phyloP scores from a whole-genome alignment of 495 filamentous ascomycete genomes.

The Sabuloglossum arenarium region DNA sequence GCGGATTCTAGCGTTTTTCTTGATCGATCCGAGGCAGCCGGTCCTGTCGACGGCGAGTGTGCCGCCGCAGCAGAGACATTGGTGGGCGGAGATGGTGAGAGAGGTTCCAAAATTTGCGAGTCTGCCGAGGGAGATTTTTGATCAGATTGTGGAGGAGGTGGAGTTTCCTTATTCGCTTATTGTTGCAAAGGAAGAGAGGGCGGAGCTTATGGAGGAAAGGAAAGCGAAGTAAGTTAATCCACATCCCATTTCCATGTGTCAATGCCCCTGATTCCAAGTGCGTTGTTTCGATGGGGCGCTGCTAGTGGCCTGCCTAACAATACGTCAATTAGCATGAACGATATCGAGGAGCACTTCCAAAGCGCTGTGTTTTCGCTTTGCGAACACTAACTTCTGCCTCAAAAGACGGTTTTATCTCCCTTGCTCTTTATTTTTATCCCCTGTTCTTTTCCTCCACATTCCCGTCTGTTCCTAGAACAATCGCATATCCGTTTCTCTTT shows the following conservation, averaged over 20 bases:
- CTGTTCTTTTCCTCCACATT: too few relatives aligned
- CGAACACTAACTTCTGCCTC: too few relatives aligned
- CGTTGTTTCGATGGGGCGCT: too few relatives aligned
- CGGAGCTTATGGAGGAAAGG: slow-evolving; percentile 28
- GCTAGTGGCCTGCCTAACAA: too few relatives aligned
- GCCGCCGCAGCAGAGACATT: slow-evolving; percentile 27
- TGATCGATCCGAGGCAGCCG: slow-evolving; percentile 30
- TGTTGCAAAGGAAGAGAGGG: slow-evolving; percentile 23
- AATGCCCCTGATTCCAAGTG: too few relatives aligned
- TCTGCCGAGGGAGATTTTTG: slow-evolving; percentile 21
- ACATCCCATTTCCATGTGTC: neutral
- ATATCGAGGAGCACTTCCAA: too few relatives aligned
- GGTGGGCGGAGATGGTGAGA: slow-evolving; percentile 16
- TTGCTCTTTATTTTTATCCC: too few relatives aligned
- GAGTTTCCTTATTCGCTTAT: slow-evolving; percentile 20
- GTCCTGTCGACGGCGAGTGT: slow-evolving; percentile 34
- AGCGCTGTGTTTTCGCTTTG: too few relatives aligned
- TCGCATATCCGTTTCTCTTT: too few relatives aligned
- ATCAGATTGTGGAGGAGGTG: slow-evolving; percentile 17
- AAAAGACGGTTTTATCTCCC: too few relatives aligned
- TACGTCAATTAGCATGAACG: too few relatives aligned
- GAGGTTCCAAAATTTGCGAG: slow-evolving; percentile 3
- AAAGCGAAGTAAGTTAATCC: slow-evolving; percentile 3
- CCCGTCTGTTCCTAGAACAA: too few relatives aligned
- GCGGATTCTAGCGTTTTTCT: slow-evolving; percentile 33